phyloP scores from a whole-genome alignment of 345 rosid species.

The Laguncularia racemosa region DNA sequence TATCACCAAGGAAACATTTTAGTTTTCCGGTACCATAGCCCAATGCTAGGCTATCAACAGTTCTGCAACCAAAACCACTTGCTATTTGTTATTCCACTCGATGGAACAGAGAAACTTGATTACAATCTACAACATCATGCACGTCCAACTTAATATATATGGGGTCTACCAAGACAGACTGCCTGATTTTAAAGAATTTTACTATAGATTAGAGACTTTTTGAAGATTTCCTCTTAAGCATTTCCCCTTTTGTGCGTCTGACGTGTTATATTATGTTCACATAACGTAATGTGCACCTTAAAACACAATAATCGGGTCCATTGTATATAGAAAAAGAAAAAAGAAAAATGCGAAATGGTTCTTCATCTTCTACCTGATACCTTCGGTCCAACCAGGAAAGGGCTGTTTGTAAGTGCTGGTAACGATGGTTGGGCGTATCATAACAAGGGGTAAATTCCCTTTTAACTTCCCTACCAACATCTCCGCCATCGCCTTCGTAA shows the following conservation, averaged over 20 bases:
- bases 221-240: too few species aligned
- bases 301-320: too few species aligned
- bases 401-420: conserved; percentile 65
- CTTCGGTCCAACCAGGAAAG: conserved; percentile 80
- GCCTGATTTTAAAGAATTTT: too few species aligned
- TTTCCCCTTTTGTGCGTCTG: too few species aligned
- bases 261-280: too few species aligned
- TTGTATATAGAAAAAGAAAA: neutral
- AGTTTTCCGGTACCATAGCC: conserved; percentile 77
- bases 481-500: conserved; percentile 86
- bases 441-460: conserved; percentile 43
- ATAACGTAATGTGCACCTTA: too few species aligned
- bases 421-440: conserved; percentile 57
- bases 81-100: neutral
- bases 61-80: conserved; percentile 25
- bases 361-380: conserved; percentile 31
- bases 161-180: too few species aligned
- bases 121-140: neutral
- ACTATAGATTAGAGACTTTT: too few species aligned
- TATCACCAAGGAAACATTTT: conserved; percentile 61
- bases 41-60: conserved; percentile 55
- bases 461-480: conserved; percentile 44
- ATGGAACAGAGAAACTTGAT: neutral
- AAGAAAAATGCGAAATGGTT: too few species aligned
- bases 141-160: neutral